Evolutionary conservation across 1,284 basidiomycete genomes (phyloP).

Genomic region (Hymenochaete sp.): DNA sequence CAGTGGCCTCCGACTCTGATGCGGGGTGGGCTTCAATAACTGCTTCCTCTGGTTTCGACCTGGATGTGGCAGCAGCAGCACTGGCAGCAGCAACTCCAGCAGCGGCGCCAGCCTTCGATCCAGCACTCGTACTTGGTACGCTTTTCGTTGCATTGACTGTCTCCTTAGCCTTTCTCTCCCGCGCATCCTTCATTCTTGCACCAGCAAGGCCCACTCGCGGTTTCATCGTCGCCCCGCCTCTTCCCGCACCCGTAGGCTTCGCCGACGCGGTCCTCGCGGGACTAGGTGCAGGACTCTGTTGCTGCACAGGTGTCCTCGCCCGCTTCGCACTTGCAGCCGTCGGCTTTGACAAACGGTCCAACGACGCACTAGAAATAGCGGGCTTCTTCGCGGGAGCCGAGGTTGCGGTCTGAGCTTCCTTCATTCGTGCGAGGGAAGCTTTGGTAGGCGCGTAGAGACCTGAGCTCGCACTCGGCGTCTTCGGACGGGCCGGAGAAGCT

Average conservation of each 20-base stretch:
- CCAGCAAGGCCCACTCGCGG: conserved; percentile 20
- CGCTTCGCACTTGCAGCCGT: conserved; percentile 65
- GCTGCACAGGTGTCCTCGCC: conserved; percentile 27
- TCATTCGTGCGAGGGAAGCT: conserved; percentile 60
- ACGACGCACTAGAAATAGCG: conserved; percentile 35
- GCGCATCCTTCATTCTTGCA: conserved; percentile 15
- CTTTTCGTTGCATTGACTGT: not conserved
- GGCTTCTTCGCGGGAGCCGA: conserved; percentile 44
- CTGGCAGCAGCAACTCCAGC: not conserved
- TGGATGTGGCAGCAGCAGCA: not conserved
- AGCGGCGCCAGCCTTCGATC: not conserved
- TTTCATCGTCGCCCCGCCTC: conserved; percentile 22
- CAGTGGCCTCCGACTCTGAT: not conserved
- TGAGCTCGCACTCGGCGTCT: conserved; percentile 29
- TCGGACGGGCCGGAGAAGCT: conserved; percentile 37
- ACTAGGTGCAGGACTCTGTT: conserved; percentile 19
- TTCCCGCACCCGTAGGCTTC: conserved; percentile 18
- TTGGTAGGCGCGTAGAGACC: conserved; percentile 71
- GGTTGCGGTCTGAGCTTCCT: conserved; percentile 38
- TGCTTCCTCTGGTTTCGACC: conserved; percentile 2
- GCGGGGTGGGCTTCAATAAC: not conserved
- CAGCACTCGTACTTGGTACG: not conserved
- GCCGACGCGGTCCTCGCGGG: conserved; percentile 22
- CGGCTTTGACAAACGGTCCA: conserved; percentile 64
- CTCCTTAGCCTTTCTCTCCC: conserved; percentile 17